Conservation (phyloP, 345 rosid genomes). For the Trapa bicornis region DNA sequence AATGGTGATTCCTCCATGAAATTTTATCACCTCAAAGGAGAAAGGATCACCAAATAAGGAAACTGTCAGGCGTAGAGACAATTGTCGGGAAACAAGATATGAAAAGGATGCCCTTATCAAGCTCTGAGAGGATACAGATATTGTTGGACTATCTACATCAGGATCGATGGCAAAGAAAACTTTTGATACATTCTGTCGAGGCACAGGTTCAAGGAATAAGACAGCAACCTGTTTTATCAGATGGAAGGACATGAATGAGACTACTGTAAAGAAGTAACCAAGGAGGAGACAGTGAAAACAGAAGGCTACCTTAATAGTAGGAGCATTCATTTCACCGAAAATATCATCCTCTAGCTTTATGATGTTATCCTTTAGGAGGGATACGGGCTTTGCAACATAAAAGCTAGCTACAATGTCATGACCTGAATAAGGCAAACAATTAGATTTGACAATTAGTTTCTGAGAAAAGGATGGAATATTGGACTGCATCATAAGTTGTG, state of each 20-base stretch:
- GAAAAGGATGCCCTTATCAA: constrained; percentile 48
- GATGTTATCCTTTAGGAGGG: constrained; percentile 49
- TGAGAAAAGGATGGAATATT: not conserved
- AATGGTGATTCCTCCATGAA: constrained; percentile 65
- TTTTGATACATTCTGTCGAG: constrained; percentile 40
- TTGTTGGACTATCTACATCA: constrained; percentile 33
- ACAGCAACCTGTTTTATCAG: constrained; percentile 47
- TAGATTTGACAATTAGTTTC: no score
- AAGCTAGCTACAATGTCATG: constrained; percentile 75
- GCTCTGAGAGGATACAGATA: constrained; percentile 50
- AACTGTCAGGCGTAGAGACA: constrained; percentile 42
- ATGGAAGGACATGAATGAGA: not conserved
- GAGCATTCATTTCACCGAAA: constrained; percentile 46
- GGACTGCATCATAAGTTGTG: not conserved
- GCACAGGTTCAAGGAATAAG: constrained; percentile 34
- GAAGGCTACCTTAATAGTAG: constrained; percentile 40
- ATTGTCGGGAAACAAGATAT: constrained; percentile 34
- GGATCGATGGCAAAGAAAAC: constrained; percentile 76
- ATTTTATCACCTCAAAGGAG: constrained; percentile 57
- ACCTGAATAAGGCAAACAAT: constrained; percentile 25
- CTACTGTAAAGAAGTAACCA: not conserved
- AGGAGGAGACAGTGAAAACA: constrained; percentile 5
- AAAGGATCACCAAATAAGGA: constrained; percentile 60
- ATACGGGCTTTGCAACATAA: constrained; percentile 39
- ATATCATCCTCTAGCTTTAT: constrained; percentile 67